Evolutionary conservation across 1,284 basidiomycete genomes (phyloP), one percentile per base, ranked within the genome.

Genomic region (Austroboletus niveus): DNA sequence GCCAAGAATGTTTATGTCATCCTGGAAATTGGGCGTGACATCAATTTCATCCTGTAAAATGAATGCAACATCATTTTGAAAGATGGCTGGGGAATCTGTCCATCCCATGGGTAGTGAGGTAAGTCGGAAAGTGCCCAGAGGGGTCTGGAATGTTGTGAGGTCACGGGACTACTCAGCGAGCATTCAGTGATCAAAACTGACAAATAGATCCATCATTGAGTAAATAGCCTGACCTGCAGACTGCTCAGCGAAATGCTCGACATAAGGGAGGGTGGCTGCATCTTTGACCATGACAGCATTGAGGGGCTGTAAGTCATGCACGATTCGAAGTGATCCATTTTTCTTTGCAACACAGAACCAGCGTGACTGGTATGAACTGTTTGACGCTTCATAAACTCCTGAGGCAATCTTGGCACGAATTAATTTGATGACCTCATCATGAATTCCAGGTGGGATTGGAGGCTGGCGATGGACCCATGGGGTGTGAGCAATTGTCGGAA

Each of bases 51-150:
- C 54, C 35, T 69, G 62, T 0, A 76, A 56, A 30, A 73, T 72
- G 46, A 63, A 66, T 0, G 63, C 66, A 1, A 75, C 58, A 68
- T 73, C 17, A 30, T 30, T 30, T 30, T 30, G 30, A 10, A 30
- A 52, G 1, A 42, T 14, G 0, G 42, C 8, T 1, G 31, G 47
- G 0, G 36, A 49, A 45, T 75, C 74, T 0, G 72, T 73, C 64
- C 64, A 76, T 0, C 74, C 74, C 71, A 72, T 72, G 0, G 72
- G 73, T 0, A 75, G 51, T 0, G 57, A 62, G 0, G 61, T 61
- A 3, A 68, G 52, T 5, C 49, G 39, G 1, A 63, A 42, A 0
- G 55, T 56, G 0, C 64, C 60, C 9, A 62, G 53, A 0, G 61
- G 66, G 0, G 62, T 57, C 35, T 63, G 60, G 42, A 69, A 69